A percentile compares a stretch with the other conserved stretches of the same genome.
Evolutionary conservation across 2,329 filamentous ascomycete species (phyloP).

Genomic region (Rutstroemia sp.): DNA sequence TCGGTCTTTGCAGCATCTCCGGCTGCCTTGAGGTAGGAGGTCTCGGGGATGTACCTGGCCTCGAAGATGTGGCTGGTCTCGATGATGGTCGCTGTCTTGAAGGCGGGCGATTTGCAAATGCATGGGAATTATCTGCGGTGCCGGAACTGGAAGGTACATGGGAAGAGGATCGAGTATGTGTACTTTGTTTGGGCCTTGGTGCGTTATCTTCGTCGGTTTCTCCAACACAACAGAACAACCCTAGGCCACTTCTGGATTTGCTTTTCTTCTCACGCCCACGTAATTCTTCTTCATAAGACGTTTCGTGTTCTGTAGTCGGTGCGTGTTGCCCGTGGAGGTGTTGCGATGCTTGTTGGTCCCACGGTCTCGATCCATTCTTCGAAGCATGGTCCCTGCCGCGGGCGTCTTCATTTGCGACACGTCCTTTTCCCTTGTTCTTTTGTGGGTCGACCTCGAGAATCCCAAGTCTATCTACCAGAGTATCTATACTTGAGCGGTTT

Average conservation of each 20-base stretch:
- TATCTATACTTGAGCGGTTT: slow-evolving; percentile 74
- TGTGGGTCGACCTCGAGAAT: slow-evolving; percentile 54
- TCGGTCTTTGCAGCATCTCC: slow-evolving; percentile 19
- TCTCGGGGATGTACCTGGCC: slow-evolving; percentile 5
- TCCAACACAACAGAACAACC: slow-evolving; percentile 26
- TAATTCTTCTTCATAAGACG: background rate
- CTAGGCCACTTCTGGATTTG: slow-evolving; percentile 19
- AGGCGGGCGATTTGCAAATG: slow-evolving; percentile 6
- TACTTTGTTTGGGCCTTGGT: slow-evolving; percentile 20
- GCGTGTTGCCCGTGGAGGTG: background rate
- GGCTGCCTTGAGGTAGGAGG: slow-evolving; percentile 4
- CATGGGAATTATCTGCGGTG: slow-evolving; percentile 3
- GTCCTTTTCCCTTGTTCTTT: slow-evolving; percentile 19
- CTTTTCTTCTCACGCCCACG: slow-evolving; percentile 9
- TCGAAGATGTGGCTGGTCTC: slow-evolving; percentile 1
- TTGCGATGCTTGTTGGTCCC: background rate
- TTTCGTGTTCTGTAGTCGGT: background rate
- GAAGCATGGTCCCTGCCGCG: slow-evolving; percentile 1
- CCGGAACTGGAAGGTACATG: slow-evolving; percentile 8
- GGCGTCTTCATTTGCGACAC: slow-evolving; percentile 9
- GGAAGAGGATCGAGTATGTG: slow-evolving; percentile 9
- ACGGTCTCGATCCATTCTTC: slow-evolving; percentile 12
- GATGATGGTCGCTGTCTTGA: slow-evolving; percentile 4
- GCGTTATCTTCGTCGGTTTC: slow-evolving; percentile 19
- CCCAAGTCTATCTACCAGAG: slow-evolving; percentile 71